Percentiles rank a stretch among this genome's conserved stretches.
phyloP scores from a whole-genome alignment of 768 basidiomycete species.

The Leccinellum albellum region DNA sequence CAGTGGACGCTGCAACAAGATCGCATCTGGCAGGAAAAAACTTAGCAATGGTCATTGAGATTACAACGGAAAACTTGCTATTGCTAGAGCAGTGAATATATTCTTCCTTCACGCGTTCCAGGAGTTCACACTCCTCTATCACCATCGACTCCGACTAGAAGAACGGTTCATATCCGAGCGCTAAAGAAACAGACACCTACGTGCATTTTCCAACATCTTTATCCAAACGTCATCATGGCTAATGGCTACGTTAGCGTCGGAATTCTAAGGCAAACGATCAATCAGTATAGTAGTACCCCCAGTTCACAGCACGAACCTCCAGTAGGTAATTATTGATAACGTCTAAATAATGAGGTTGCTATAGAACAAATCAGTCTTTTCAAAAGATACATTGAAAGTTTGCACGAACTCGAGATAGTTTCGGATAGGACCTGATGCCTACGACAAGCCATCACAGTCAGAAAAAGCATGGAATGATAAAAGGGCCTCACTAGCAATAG shows the following conservation, averaged over 20 bases:
- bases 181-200: too few relatives aligned
- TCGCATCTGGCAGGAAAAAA: neutral
- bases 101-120: neutral
- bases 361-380: neutral
- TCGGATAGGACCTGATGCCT: neutral
- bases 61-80: neutral
- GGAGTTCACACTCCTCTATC: neutral
- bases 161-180: neutral
- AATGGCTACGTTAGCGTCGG: neutral
- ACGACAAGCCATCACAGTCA: neutral
- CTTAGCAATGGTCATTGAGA: neutral
- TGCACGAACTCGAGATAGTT: neutral
- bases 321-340: constrained; percentile 7
- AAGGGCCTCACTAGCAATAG: neutral
- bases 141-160: neutral
- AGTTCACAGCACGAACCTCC: neutral
- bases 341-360: constrained; percentile 8
- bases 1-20: neutral
- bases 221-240: constrained; percentile 12
- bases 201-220: constrained; percentile 3
- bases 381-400: neutral
- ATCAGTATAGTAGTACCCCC: neutral
- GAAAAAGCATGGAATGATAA: neutral
- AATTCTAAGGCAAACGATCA: neutral
- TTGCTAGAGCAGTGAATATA: neutral